These are phyloP conservation scores for Lodderomyces pseudojiufengensis DNA, from an alignment of 1,139 yeast genomes.

Conservation along the genomic window DNA sequence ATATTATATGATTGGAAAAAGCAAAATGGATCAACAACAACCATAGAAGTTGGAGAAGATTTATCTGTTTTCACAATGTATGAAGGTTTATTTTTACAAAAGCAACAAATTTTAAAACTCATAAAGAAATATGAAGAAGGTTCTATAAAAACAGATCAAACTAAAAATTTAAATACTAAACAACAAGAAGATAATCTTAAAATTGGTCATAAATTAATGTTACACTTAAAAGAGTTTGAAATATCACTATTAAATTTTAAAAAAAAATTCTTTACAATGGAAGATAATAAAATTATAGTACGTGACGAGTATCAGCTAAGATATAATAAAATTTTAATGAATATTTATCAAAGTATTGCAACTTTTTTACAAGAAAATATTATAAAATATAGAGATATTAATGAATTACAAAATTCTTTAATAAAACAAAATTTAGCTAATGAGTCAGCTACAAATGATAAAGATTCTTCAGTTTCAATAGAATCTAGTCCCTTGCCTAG, in stretches of 20 bases:
- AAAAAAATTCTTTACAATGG: slow-evolving; percentile 18
- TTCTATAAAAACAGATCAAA: neutral
- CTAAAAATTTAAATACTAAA: no score
- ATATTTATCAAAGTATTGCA: slow-evolving; percentile 34
- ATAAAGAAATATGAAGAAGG: slow-evolving; percentile 27
- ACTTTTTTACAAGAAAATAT: slow-evolving; percentile 35
- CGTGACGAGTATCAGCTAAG: slow-evolving; percentile 12
- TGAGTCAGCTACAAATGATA: slow-evolving; percentile 18
- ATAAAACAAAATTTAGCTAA: slow-evolving; percentile 11
- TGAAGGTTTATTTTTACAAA: slow-evolving; percentile 32
- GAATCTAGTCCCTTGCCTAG: slow-evolving; percentile 17
- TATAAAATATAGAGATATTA: slow-evolving; percentile 26
- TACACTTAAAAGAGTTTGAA: slow-evolving; percentile 35
- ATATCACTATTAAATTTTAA: slow-evolving; percentile 24
- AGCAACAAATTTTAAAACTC: slow-evolving; percentile 29
- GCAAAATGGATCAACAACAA: slow-evolving; percentile 20
- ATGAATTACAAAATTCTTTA: slow-evolving; percentile 16
- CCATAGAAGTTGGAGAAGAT: slow-evolving; percentile 6
- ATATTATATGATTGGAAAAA: slow-evolving; percentile 55
- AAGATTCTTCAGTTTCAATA: neutral
- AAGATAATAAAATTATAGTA: slow-evolving; percentile 17
- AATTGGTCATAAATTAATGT: slow-evolving; percentile 27
- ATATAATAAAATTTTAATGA: slow-evolving; percentile 23
- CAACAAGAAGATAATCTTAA: slow-evolving; percentile 11
- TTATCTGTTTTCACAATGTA: slow-evolving; percentile 26